phyloP scores from a whole-genome alignment of 768 basidiomycete genomes.

The Scleroderma citrinum region DNA sequence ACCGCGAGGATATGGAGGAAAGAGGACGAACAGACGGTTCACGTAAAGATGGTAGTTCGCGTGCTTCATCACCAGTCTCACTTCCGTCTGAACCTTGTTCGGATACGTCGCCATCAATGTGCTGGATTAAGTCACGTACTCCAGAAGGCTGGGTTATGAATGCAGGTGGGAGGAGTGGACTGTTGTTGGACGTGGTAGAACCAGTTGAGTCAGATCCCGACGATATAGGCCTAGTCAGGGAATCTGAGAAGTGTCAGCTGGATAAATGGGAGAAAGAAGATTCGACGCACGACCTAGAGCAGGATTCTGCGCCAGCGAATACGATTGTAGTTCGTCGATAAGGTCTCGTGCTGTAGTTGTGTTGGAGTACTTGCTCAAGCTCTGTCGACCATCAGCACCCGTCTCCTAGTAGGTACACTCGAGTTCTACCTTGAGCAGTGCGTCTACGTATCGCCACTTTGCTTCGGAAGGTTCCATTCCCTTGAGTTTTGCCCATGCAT shows the following conservation, averaged over 20 bases:
- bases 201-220: slow-evolving; percentile 59
- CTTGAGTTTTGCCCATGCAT: slow-evolving; percentile 92
- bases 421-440: slow-evolving; percentile 63
- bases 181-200: slow-evolving; percentile 48
- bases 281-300: slow-evolving; percentile 56
- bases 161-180: slow-evolving; percentile 14
- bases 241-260: slow-evolving; percentile 16
- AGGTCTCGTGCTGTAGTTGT: slow-evolving; percentile 72
- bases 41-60: slow-evolving; percentile 35
- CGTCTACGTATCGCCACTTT: slow-evolving; percentile 86
- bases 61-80: slow-evolving; percentile 45
- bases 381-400: slow-evolving; percentile 35
- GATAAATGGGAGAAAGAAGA: neutral
- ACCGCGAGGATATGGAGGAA: slow-evolving; percentile 72
- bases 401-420: neutral
- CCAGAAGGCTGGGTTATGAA: slow-evolving; percentile 9
- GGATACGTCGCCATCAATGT: slow-evolving; percentile 14
- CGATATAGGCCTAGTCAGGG: slow-evolving; percentile 39
- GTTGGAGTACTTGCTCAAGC: slow-evolving; percentile 76
- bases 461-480: slow-evolving; percentile 76
- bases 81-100: slow-evolving; percentile 38
- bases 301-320: slow-evolving; percentile 59
- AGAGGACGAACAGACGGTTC: slow-evolving; percentile 50
- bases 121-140: slow-evolving; percentile 11
- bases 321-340: slow-evolving; percentile 73